Evolutionary conservation across 106 monocot genomes (phyloP).

Genomic region (Acorus calamus): DNA sequence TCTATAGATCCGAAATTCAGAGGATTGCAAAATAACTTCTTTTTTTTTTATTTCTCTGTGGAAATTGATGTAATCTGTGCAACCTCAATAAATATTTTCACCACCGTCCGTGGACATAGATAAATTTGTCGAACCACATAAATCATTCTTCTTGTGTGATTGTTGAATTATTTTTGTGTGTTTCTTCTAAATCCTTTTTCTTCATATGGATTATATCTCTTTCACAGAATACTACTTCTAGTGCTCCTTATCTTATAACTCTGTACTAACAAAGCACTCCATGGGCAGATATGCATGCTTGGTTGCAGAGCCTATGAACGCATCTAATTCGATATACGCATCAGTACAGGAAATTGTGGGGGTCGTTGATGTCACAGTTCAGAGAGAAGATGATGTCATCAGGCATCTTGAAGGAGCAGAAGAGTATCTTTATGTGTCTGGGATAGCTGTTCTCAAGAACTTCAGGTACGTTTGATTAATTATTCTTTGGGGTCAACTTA

Average conservation of each 20-base stretch:
- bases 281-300: slow-evolving; percentile 81
- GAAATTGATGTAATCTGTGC: too few species aligned
- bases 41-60: too few species aligned
- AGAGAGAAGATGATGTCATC: slow-evolving; percentile 65
- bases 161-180: too few species aligned
- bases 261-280: slow-evolving; percentile 1
- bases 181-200: neutral
- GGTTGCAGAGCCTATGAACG: slow-evolving; percentile 53
- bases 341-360: slow-evolving; percentile 39
- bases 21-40: too few species aligned
- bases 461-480: slow-evolving; percentile 38
- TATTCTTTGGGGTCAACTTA: too few species aligned
- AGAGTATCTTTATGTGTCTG: slow-evolving; percentile 83
- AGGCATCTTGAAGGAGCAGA: slow-evolving; percentile 43
- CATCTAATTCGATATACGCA: slow-evolving; percentile 1
- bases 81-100: too few species aligned
- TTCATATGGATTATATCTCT: neutral
- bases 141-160: too few species aligned
- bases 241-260: too few species aligned
- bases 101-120: too few species aligned
- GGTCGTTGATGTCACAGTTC: slow-evolving; percentile 67
- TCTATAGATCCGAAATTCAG: too few species aligned
- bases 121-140: too few species aligned
- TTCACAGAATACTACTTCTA: neutral
- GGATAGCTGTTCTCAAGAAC: slow-evolving; percentile 61